Conservation (phyloP, 495 filamentous ascomycete species). For the Xylaria acuta region DNA sequence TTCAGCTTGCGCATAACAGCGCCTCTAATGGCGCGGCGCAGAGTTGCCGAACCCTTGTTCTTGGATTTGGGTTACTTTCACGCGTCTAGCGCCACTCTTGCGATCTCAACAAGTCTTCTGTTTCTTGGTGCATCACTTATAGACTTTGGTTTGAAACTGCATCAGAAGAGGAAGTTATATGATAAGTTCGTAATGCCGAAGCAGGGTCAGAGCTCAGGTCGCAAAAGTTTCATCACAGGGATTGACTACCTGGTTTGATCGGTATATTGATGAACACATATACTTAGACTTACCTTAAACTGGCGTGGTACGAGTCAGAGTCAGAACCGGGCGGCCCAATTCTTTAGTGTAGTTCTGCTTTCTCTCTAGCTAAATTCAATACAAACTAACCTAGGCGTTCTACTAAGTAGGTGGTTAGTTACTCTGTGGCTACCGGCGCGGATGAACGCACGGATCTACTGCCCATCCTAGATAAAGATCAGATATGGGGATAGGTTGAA, state of each 20-base stretch:
- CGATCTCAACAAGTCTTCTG: conserved; percentile 16
- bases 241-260: conserved; percentile 28
- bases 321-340: not conserved
- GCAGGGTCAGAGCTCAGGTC: conserved; percentile 2
- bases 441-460: conserved; percentile 17
- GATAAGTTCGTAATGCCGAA: conserved; percentile 1
- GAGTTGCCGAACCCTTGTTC: conserved; percentile 40
- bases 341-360: conserved; percentile 1
- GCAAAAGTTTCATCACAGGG: conserved; percentile 19
- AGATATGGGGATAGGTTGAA: conserved; percentile 10
- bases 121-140: not conserved
- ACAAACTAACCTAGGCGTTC: not conserved
- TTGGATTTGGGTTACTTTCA: conserved; percentile 43
- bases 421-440: conserved; percentile 11
- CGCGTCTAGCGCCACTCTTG: conserved; percentile 40
- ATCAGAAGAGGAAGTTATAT: conserved; percentile 4
- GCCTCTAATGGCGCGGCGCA: conserved; percentile 37
- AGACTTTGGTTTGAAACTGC: not conserved
- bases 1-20: conserved; percentile 35
- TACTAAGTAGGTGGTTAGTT: not conserved
- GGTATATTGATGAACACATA: conserved; percentile 54
- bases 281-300: conserved; percentile 34
- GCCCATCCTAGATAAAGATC: not conserved
- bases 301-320: not conserved
- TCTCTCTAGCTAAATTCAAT: not conserved